Base-by-base conservation (phyloP, 2,329 filamentous ascomycete species). In the Penicillium sp. region DNA sequence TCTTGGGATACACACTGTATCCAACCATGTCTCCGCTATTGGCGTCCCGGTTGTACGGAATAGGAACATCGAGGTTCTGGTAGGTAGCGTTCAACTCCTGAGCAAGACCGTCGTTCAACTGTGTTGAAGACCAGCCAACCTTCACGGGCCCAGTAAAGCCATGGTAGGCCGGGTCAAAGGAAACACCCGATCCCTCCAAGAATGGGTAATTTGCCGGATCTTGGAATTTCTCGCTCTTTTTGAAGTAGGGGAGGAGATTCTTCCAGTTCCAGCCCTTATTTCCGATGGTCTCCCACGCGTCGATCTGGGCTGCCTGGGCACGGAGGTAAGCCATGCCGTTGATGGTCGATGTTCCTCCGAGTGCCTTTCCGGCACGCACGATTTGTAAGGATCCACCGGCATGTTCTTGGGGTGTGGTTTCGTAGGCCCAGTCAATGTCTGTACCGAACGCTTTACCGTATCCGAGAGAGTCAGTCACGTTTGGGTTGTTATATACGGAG, bases 1-100 rank as follows among this genome's bases (percentile, higher is more conserved):
- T 82, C 61, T 70, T 72, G 2, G 79, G 77, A 66, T 73, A 79
- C 2, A 76, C 58, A 17, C 69, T 68, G 58, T 77, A 80, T 10
- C 80, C 80, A n/a, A 72, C 61, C 75, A 81, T 75, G 13, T 64
- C 55, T 5, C 80, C 79, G 13, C 69, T 70, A 61, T 81, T 80
- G 1, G 74, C 57, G 51, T 82, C 80, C 21, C 52, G 49, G 31
- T 77, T 81, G 59, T 68, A 77, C 0, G 67, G 65, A 15, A 79
- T 3, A 75, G 55, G 9, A 53, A 59, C 39, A 68, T 59, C 17
- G 71, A 74, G 6, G 76, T 78, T 4, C 54, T 55, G 67, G 64
- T 38, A 69, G 31, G 48, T 62, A 48, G 59, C 48, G 57, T 54
- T 64, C 51, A 42, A 17, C 15, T 41, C 59, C 57, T 65, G 62